Percentiles rank a stretch among this genome's conserved stretches.
Evolutionary conservation across 768 basidiomycete genomes (phyloP).

Genomic region (Trametes maxima): DNA sequence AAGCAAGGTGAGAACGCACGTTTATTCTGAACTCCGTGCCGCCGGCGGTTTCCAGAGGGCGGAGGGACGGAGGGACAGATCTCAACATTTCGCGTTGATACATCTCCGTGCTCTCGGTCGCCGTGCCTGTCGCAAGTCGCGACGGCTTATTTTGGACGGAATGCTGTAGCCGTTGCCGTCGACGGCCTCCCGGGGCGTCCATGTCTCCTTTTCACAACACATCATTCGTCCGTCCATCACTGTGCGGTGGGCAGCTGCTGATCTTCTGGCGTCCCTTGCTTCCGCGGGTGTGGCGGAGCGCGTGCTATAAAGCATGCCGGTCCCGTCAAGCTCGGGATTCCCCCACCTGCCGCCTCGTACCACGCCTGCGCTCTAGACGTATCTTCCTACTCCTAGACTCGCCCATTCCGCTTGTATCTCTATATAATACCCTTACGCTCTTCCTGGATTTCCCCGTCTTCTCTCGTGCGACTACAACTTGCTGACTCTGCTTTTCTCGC

Average conservation of each 20-base stretch:
- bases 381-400: not conserved
- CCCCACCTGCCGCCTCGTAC: slow-evolving; percentile 10
- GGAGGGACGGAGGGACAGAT: not conserved
- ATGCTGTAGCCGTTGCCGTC: slow-evolving; percentile 9
- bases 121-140: slow-evolving; percentile 11
- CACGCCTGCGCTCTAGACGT: slow-evolving; percentile 6
- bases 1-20: slow-evolving; percentile 12
- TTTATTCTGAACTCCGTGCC: not conserved
- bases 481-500: not conserved
- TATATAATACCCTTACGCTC: slow-evolving; percentile 13
- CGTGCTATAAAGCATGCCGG: slow-evolving; percentile 11
- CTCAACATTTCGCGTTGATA: slow-evolving; percentile 2
- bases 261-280: slow-evolving; percentile 12
- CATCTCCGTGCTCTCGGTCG: slow-evolving; percentile 2
- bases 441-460: not conserved
- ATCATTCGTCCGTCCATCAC: slow-evolving; percentile 17
- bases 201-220: slow-evolving; percentile 4
- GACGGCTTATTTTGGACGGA: slow-evolving; percentile 4
- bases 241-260: slow-evolving; percentile 13
- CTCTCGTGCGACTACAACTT: not conserved
- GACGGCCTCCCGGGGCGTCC: not conserved
- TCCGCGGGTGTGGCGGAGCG: slow-evolving; percentile 1
- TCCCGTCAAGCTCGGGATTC: not conserved
- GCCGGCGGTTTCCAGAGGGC: slow-evolving; percentile 16
- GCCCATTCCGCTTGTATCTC: slow-evolving; percentile 1